These are phyloP conservation scores for Typha latifolia DNA, from an alignment of 176 grass and related monocot species.

Conservation along the genomic window DNA sequence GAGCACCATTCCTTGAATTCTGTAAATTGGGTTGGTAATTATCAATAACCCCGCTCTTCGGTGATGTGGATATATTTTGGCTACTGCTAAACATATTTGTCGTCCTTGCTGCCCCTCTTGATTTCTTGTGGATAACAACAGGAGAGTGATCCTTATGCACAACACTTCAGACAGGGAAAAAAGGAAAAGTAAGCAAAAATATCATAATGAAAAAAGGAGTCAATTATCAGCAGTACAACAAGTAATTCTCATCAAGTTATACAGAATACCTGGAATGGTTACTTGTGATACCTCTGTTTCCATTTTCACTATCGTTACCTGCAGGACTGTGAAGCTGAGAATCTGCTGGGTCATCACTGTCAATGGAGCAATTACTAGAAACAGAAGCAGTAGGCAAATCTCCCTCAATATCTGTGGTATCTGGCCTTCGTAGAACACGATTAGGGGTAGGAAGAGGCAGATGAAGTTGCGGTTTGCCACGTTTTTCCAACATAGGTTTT, in stretches of 20 bases:
- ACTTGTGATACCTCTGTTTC: conserved; percentile 27
- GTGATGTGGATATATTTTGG: conserved; percentile 51
- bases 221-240: not conserved
- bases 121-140: conserved; percentile 37
- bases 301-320: conserved; percentile 61
- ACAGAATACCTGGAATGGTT: conserved; percentile 31
- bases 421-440: conserved; percentile 40
- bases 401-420: conserved; percentile 41
- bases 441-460: conserved; percentile 60
- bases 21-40: conserved; percentile 53
- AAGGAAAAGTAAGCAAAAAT: conserved; percentile 17
- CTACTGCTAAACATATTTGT: conserved; percentile 39
- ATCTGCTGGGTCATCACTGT: conserved; percentile 74
- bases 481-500: conserved; percentile 74
- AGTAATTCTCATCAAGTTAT: conserved; percentile 11
- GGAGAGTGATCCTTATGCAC: conserved; percentile 40
- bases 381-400: conserved; percentile 59
- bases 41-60: conserved; percentile 37
- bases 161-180: conserved; percentile 44
- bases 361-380: conserved; percentile 85
- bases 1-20: conserved; percentile 38
- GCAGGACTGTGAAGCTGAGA: conserved; percentile 64
- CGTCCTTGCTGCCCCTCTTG: conserved; percentile 40
- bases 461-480: conserved; percentile 63
- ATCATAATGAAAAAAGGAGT: conserved; percentile 14